Evolutionary conservation across 768 basidiomycete genomes (phyloP), one percentile per base, ranked within the genome.

Genomic region (Phaeotremella skinneri): DNA sequence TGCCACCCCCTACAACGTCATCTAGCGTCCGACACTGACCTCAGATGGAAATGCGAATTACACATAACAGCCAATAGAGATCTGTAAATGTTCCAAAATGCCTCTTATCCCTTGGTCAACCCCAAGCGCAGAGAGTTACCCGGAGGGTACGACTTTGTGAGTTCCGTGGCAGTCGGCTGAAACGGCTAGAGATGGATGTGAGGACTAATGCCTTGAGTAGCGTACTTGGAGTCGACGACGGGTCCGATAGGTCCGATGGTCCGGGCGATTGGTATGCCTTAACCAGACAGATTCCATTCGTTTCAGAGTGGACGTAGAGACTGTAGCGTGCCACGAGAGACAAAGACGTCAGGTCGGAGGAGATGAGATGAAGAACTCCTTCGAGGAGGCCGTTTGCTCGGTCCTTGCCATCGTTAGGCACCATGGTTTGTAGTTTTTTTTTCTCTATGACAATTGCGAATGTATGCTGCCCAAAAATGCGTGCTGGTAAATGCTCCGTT

Each of bases 101-200:
- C 45, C 54, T 11, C n/a, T 42, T 32, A 21, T 26, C 17, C 11
- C n/a, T 39, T 55, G 54, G 54, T 9, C 37, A 14, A 55, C 54
- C 4, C 54, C 54, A 26, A 20, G 29, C 9, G 14, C 6, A 5
- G 54, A 29, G 16, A 6, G 14, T 17, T 48, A 52, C 27, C 57
- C 25, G 11, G 42, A 29, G 14, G 55, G 48, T 3, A 56, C 55
- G 13, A 56, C 47, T 29, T 56, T 56, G 55, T 56, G 48, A 50
- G 55, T 56, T 9, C n/a, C n/a, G n/a, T 39, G 9, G 37, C 37
- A 9, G 9, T 39, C n/a, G 9, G 37, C 37, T 39, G 9, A 9
- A 39, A 9, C 37, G 9, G 11, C 9, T 9, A 9, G 9, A 9
- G n/a, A 39, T 9, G 11, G 11, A 9, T 9, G 37, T 39, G n/a